These are phyloP conservation scores for Rhizomucor miehei DNA, from an alignment of 371 early-diverging fungal species.

Conservation along the genomic window DNA sequence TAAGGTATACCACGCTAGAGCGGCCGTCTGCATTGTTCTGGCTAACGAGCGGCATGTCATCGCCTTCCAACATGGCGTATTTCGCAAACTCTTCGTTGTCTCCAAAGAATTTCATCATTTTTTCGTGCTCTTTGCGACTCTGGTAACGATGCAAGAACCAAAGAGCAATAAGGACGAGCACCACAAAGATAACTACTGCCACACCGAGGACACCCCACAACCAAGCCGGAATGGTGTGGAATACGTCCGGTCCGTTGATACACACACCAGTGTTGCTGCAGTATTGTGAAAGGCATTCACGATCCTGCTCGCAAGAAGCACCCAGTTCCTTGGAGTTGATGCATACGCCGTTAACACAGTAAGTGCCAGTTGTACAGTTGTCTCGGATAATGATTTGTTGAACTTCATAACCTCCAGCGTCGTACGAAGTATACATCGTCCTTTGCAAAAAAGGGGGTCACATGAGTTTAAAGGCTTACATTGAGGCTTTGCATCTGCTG, in stretches of 20 bases:
- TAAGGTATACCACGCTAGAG: conserved; percentile 30
- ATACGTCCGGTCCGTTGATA: conserved; percentile 41
- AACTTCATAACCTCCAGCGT: conserved; percentile 21
- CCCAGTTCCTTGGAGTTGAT: conserved; percentile 23
- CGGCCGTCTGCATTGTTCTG: conserved; percentile 1
- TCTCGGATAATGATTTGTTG: conserved; percentile 43
- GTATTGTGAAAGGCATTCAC: conserved; percentile 40
- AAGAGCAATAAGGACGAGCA: conserved; percentile 22
- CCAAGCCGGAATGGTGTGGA: conserved; percentile 35
- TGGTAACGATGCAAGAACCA: conserved; percentile 49
- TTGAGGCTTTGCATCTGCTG: neutral
- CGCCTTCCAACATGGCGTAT: conserved; percentile 31
- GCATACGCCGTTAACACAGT: conserved; percentile 25
- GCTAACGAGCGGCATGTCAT: conserved; percentile 7
- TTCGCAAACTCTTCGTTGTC: conserved; percentile 42
- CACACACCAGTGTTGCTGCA: conserved; percentile 33
- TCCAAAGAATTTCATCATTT: conserved; percentile 39
- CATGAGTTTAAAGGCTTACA: neutral
- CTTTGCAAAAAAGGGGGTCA: conserved; percentile 12
- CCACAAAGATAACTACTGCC: conserved; percentile 33
- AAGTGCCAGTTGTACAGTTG: conserved; percentile 43
- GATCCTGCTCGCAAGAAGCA: conserved; percentile 31
- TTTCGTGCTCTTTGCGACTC: conserved; percentile 39
- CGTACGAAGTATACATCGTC: conserved; percentile 29
- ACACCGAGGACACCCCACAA: conserved; percentile 40